Percentiles rank a stretch among this genome's conserved stretches.
phyloP scores from a whole-genome alignment of 2,329 filamentous ascomycete species.

The Pseudonectria buxi region DNA sequence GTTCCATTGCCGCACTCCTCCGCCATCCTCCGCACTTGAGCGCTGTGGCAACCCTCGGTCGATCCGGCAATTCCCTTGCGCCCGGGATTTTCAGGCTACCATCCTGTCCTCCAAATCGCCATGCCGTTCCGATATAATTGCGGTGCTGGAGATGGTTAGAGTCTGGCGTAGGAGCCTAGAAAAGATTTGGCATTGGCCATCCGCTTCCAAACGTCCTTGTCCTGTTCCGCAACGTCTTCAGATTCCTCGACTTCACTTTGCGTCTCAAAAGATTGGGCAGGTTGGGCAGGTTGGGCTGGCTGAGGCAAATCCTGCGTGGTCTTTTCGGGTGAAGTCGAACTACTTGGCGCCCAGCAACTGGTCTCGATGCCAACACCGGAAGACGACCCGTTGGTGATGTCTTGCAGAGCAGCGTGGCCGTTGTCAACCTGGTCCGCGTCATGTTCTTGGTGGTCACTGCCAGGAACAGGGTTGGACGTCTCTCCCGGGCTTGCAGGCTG shows the following conservation, averaged over 20 bases:
- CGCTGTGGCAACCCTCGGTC: not conserved
- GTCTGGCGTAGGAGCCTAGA: not conserved
- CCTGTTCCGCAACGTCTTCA: not conserved
- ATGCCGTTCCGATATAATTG: too few species aligned
- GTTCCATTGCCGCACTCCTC: constrained; percentile 1
- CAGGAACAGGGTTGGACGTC: too few species aligned
- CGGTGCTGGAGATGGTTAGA: too few species aligned
- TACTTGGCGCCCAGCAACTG: constrained; percentile 9
- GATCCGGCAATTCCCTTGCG: too few species aligned
- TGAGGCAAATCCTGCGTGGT: not conserved
- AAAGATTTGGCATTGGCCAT: constrained; percentile 8
- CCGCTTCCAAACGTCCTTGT: not conserved
- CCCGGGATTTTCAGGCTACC: too few species aligned
- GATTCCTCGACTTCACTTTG: constrained; percentile 4
- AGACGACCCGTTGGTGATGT: not conserved
- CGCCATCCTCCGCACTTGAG: not conserved
- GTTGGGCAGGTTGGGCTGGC: not conserved
- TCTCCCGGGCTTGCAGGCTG: too few species aligned
- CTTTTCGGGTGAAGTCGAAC: not conserved
- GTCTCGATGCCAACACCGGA: constrained; percentile 4
- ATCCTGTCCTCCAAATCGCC: too few species aligned
- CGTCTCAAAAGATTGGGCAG: not conserved
- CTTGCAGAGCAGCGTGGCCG: too few species aligned
- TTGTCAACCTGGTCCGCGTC: not conserved
- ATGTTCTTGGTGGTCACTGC: too few species aligned